Evolutionary conservation across 2,329 filamentous ascomycete genomes (phyloP).

Genomic region (Aspergillus quadrilineatus): DNA sequence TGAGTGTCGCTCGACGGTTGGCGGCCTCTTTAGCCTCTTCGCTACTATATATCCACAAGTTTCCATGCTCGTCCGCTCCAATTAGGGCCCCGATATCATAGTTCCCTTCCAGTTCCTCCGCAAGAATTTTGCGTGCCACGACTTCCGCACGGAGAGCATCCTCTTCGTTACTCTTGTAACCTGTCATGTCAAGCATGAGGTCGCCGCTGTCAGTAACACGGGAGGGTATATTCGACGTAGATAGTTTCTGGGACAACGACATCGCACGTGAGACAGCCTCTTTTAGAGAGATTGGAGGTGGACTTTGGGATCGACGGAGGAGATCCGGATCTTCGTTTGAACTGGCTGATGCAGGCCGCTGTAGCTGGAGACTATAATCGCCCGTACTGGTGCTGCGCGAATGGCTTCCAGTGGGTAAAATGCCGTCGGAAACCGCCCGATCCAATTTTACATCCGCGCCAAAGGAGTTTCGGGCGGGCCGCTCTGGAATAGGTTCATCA

Average conservation of each 20-base stretch:
- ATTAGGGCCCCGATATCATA: conserved; percentile 96
- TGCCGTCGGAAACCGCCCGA: conserved; percentile 56
- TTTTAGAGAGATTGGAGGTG: conserved; percentile 66
- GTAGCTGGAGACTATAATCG: conserved; percentile 13
- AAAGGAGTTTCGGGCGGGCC: conserved; percentile 30
- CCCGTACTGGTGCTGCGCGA: conserved; percentile 19
- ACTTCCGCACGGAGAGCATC: conserved; percentile 89
- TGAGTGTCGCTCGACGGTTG: conserved; percentile 60
- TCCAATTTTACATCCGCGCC: conserved; percentile 43
- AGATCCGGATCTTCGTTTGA: conserved; percentile 19
- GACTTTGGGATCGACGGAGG: conserved; percentile 65
- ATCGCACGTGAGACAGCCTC: conserved; percentile 83
- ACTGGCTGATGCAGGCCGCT: conserved; percentile 8
- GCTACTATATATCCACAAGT: conserved; percentile 99
- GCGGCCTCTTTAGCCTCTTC: conserved; percentile 93
- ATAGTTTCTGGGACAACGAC: conserved; percentile 81
- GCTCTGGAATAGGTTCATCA: conserved; percentile 29
- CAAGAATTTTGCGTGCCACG: conserved; percentile 86
- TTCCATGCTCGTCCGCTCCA: conserved; percentile 90
- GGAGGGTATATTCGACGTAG: conserved; percentile 86
- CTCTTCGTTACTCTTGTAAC: conserved; percentile 91
- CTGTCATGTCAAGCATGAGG: conserved; percentile 96
- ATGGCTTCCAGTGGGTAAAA: conserved; percentile 47
- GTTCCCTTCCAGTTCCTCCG: conserved; percentile 88
- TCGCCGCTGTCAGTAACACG: conserved; percentile 91